Evolutionary conservation across 345 rosid species (phyloP).

Genomic region (Acer saccharum): DNA sequence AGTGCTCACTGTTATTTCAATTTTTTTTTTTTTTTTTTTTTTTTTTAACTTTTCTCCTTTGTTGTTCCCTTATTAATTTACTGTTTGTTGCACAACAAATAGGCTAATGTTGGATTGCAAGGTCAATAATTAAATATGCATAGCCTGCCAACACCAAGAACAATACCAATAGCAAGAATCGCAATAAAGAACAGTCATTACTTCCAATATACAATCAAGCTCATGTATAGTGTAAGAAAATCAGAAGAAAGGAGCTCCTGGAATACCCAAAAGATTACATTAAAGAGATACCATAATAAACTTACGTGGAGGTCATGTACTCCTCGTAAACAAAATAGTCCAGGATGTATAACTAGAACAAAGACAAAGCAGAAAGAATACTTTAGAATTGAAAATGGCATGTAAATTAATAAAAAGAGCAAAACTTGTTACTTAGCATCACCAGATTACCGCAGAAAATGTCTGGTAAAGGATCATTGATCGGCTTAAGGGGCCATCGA

Average conservation of each 20-base stretch:
- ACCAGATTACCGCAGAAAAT: constrained; percentile 65
- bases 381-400: constrained; percentile 17
- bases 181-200: background rate
- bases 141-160: background rate
- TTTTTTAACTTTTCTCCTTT: background rate
- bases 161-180: background rate
- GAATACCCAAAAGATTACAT: constrained; percentile 8
- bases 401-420: background rate
- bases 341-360: constrained; percentile 70
- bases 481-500: constrained; percentile 48
- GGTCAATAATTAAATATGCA: background rate
- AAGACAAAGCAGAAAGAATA: constrained; percentile 2
- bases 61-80: background rate
- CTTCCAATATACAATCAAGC: background rate
- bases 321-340: constrained; percentile 86
- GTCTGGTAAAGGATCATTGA: constrained; percentile 90
- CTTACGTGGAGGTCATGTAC: constrained; percentile 96
- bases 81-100: background rate
- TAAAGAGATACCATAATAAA: constrained; percentile 19
- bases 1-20: background rate
- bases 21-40: background rate
- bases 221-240: background rate
- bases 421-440: constrained; percentile 9
- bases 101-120: background rate
- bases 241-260: background rate